These are phyloP conservation scores for Sarocladiaceae sp. DNA, from an alignment of 2,329 filamentous ascomycete genomes.

Conservation along the genomic window DNA sequence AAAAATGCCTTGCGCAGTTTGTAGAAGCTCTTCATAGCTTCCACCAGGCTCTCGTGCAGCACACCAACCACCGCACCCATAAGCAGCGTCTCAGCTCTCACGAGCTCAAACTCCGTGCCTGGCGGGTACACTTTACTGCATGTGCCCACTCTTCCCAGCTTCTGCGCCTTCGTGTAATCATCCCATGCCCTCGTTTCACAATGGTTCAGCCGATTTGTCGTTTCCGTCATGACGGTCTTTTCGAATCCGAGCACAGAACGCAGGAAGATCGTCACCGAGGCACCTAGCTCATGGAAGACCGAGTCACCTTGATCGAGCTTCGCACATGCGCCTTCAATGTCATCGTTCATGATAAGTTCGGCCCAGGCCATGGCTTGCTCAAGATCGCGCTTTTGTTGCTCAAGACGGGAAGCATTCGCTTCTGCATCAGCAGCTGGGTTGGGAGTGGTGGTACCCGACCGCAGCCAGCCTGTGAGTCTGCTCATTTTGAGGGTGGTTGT, in stretches of 20 bases:
- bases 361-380: constrained; percentile 60
- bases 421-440: constrained; percentile 24
- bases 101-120: constrained; percentile 82
- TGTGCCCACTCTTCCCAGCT: constrained; percentile 40
- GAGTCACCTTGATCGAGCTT: constrained; percentile 69
- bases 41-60: constrained; percentile 87
- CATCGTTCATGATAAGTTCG: constrained; percentile 78
- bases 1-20: constrained; percentile 86
- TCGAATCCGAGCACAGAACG: constrained; percentile 85
- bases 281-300: constrained; percentile 82
- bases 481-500: constrained; percentile 32
- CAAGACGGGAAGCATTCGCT: constrained; percentile 22
- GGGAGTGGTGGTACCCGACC: constrained; percentile 33
- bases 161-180: constrained; percentile 72
- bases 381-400: constrained; percentile 50
- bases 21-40: constrained; percentile 88
- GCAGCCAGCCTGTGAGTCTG: constrained; percentile 48
- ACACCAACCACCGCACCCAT: constrained; percentile 88
- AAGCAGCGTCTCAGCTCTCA: constrained; percentile 79
- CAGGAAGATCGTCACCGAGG: constrained; percentile 79
- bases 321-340: constrained; percentile 78
- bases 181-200: constrained; percentile 74
- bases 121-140: constrained; percentile 63
- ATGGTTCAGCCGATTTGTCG: constrained; percentile 64
- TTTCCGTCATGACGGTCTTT: constrained; percentile 84